These are phyloP conservation scores for Dactylis glomerata DNA, from an alignment of 176 grass and related monocot genomes.

Conservation along the genomic window DNA sequence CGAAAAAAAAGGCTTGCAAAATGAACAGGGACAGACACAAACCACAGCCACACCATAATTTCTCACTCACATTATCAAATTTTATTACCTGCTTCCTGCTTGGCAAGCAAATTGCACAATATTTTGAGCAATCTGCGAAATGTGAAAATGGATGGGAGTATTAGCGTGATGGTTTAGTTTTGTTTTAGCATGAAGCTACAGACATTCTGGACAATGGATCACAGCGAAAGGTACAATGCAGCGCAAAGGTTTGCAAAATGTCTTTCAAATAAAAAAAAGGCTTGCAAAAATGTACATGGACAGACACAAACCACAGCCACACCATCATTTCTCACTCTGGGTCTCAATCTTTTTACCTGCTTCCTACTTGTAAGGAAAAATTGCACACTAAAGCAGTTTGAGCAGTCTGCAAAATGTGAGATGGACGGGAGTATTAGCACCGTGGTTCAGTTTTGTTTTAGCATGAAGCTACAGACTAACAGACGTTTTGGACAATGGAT, in stretches of 20 bases:
- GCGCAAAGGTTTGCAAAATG: background rate
- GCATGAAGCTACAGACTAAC: background rate
- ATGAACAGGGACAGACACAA: background rate
- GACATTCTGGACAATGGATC: slow-evolving; percentile 5
- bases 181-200: background rate
- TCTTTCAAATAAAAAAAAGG: background rate
- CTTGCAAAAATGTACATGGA: background rate
- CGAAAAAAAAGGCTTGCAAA: background rate
- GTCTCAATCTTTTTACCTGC: background rate
- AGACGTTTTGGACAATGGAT: slow-evolving; percentile 8
- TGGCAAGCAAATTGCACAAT: background rate
- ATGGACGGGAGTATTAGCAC: background rate
- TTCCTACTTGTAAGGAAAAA: background rate
- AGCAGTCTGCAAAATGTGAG: background rate
- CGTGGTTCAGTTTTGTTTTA: background rate
- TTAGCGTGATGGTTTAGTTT: background rate
- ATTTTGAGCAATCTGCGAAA: background rate
- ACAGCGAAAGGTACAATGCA: slow-evolving; percentile 4
- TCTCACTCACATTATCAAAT: background rate
- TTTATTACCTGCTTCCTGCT: background rate
- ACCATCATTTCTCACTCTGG: background rate
- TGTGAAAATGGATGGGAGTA: background rate
- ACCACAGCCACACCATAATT: background rate
- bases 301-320: background rate
- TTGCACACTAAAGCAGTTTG: background rate